Base-by-base conservation (phyloP, 1,284 basidiomycete genomes). In the Ceratobasidium sp. region DNA sequence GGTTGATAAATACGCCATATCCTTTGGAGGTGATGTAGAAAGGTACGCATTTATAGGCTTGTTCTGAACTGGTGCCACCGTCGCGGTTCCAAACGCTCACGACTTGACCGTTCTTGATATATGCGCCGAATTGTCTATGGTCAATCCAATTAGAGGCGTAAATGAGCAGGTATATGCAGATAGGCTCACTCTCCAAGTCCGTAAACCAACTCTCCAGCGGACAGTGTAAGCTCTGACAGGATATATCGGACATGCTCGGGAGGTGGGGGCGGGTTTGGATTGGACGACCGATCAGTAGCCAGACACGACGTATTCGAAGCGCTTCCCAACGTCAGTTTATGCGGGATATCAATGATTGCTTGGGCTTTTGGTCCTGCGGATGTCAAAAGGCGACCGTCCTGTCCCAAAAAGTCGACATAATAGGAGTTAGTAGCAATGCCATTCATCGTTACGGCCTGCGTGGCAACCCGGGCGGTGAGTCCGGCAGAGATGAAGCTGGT, bases 1-100 rank as follows among this genome's bases (percentile, higher is more conserved):
- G 89, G 82, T 92, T 92, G 81, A 94, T 89, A 81, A 93, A 93
- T 23, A 93, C 87, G 45, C 91, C 92, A 78, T 93, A 94, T 77
- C 89, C 89, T 58, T 89, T 85, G 80, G 90, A 90, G 5, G 90
- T 91, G 80, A 91, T 88, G 80, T 91, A 91, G 82, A 92, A 91
- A 1, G 90, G 90, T n/a, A 91, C 86, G 77, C 89, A 90, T 86
- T 91, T 93, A 83, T 93, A 93, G 1, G 90, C 90, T 81, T 92
- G 91, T 73, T 93, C 91, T 10, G 69, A 79, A 39, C 77, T 75
- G 0, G 90, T 91, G 61, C 90, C 90, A 51, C 90, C 90, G 81
- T 92, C 91, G 79, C 90, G 89, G 81, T 92, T 92, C 91, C 91
- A 93, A 10, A 92, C 84, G 78, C 87, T 90, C 61, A 93, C 85